phyloP scores from a whole-genome alignment of 1,284 basidiomycete genomes.

The Coniferiporia sulphurascens region DNA sequence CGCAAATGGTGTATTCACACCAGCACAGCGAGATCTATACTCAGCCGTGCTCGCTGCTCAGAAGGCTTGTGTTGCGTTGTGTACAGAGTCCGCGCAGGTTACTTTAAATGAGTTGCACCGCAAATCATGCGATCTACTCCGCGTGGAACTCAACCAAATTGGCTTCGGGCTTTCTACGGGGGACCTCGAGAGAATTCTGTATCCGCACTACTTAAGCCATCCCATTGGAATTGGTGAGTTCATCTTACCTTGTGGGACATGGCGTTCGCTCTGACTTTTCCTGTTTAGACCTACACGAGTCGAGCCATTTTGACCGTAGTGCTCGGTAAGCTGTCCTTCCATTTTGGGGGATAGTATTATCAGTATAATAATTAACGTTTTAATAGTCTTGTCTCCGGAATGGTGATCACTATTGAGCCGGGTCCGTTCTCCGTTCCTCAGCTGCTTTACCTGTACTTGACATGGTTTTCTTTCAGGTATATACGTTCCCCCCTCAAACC shows the following conservation, averaged over 20 bases:
- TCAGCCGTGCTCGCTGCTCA: constrained; percentile 75
- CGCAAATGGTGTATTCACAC: constrained; percentile 73
- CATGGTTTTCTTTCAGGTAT: constrained; percentile 40
- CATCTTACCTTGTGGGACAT: neutral
- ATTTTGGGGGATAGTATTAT: constrained; percentile 8
- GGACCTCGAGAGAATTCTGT: constrained; percentile 72
- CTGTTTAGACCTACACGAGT: constrained; percentile 75
- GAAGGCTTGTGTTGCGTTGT: constrained; percentile 61
- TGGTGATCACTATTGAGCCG: constrained; percentile 86
- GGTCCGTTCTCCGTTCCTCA: constrained; percentile 36
- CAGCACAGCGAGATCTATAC: constrained; percentile 86
- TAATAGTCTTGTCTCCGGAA: constrained; percentile 59
- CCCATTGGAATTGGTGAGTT: constrained; percentile 76
- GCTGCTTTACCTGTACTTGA: neutral
- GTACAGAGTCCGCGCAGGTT: constrained; percentile 50
- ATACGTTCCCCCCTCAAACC: constrained; percentile 75
- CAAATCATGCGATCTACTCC: constrained; percentile 66
- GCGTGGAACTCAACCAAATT: constrained; percentile 73
- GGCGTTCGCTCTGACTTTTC: constrained; percentile 5
- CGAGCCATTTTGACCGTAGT: constrained; percentile 45
- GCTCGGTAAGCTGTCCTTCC: constrained; percentile 31
- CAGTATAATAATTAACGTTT: constrained; percentile 1
- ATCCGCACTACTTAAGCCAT: constrained; percentile 86
- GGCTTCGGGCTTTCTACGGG: constrained; percentile 68
- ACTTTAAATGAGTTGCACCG: constrained; percentile 79